phyloP scores from a whole-genome alignment of 2,329 filamentous ascomycete species.

The Ceratocystis ficicola region DNA sequence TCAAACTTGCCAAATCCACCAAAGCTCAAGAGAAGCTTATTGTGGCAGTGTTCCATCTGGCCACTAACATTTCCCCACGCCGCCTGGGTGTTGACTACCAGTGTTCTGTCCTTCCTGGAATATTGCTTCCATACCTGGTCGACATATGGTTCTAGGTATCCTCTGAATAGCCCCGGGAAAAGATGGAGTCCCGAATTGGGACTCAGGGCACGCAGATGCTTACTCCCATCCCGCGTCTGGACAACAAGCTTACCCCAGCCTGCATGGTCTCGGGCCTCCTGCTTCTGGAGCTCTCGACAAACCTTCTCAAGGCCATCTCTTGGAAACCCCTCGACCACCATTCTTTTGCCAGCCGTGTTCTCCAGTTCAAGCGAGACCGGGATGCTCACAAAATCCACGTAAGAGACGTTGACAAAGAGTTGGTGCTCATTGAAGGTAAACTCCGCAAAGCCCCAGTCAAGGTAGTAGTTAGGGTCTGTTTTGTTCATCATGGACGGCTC shows the following conservation, averaged over 20 bases:
- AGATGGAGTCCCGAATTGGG: constrained; percentile 40
- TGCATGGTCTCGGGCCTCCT: constrained; percentile 36
- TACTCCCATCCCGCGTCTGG: constrained; percentile 29
- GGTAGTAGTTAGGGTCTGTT: constrained; percentile 48
- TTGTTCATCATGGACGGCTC: constrained; percentile 61
- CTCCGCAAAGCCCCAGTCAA: constrained; percentile 56
- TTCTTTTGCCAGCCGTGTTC: constrained; percentile 35
- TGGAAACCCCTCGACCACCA: constrained; percentile 40
- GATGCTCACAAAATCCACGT: constrained; percentile 62
- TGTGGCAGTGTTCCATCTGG: constrained; percentile 30
- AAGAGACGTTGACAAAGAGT: constrained; percentile 57
- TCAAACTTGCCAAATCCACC: constrained; percentile 32
- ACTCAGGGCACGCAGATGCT: constrained; percentile 40
- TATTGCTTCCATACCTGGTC: constrained; percentile 43
- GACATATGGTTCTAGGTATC: constrained; percentile 41
- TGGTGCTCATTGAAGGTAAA: constrained; percentile 52
- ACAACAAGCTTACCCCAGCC: constrained; percentile 44
- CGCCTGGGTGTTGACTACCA: constrained; percentile 44
- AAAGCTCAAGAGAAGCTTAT: constrained; percentile 32
- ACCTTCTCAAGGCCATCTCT: constrained; percentile 36
- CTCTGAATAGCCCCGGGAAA: constrained; percentile 35
- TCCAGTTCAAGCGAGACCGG: constrained; percentile 48
- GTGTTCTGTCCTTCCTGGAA: constrained; percentile 27
- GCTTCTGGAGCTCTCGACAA: constrained; percentile 35
- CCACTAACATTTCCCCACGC: constrained; percentile 40